Evolutionary conservation across 192 early-diverging fungal genomes (phyloP), one percentile per base, ranked within the genome.

Genomic region (Podila minutissima): DNA sequence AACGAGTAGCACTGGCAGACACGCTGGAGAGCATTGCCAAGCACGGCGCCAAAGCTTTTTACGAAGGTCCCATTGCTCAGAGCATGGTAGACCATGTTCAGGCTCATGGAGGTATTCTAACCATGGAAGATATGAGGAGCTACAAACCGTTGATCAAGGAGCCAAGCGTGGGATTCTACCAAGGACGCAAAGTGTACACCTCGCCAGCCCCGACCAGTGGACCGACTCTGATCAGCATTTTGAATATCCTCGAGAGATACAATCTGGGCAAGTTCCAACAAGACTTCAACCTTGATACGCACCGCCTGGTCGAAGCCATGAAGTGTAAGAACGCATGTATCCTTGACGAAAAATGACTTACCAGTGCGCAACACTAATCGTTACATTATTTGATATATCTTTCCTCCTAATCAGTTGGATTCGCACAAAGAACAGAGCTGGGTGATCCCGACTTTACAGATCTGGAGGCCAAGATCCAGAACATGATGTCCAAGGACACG

Each of bases 161-260:
- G 64, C 86, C 94, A 0, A 63, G 92, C 17, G 82, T 89, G 62
- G 88, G 91, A 0, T 92, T 85, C 69, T 98, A 96, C 74, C 93
- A 93, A 62, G 96, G 95, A 5, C 89, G 88, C 62, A 90, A 91
- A 38, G 28, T 82, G 37, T 68, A 75, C 29, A 82, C 83, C 15
- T 66, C 77, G 32, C 74, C 92, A 22, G 87, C 93, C 19, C 96
- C 97, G 5, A 93, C 95, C 15, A 93, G 93, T 69, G 97, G 97
- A 1, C 91, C 94, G 8, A 86, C 96, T 19, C 76, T 97, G 37
- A 82, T 97, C 41, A 91, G 92, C 73, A 86, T 96, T 69, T 87
- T 99, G 50, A 97, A 97, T 64, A 89, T 96, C 32, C 74, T 97
- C 61, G 97, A 99, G 82, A 88, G 93, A 57, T 97, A 88, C 79